A percentile compares a stretch with the other conserved stretches of the same genome.
phyloP scores from a whole-genome alignment of 345 rosid genomes.

The Nephelium lappaceum region DNA sequence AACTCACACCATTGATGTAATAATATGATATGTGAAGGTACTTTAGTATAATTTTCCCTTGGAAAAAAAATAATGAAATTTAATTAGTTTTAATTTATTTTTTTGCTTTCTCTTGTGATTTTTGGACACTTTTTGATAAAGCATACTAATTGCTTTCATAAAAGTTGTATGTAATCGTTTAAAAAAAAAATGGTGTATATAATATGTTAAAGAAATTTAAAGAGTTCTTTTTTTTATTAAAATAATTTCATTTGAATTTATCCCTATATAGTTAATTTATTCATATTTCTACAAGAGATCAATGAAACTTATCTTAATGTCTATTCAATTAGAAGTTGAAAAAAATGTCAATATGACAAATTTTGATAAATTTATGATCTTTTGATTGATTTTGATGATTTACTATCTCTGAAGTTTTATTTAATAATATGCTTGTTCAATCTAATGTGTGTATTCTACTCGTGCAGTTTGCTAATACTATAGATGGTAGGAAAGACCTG shows the following conservation, averaged over 20 bases:
- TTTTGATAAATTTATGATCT: not conserved
- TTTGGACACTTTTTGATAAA: no score
- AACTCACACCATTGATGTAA: no score
- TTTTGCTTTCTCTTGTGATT: not conserved
- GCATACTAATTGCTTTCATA: not conserved
- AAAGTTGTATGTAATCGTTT: not conserved
- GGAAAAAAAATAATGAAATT: not conserved
- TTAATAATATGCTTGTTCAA: not conserved
- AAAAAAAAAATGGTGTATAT: no score
- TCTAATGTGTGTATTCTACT: not conserved
- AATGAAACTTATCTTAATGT: no score
- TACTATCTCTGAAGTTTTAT: not conserved
- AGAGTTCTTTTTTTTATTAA: not conserved
- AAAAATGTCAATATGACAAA: no score
- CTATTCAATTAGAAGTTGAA: not conserved
- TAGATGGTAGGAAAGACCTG: slow-evolving; percentile 19
- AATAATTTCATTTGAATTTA: not conserved
- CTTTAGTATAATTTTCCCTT: no score
- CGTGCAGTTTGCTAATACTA: slow-evolving; percentile 2
- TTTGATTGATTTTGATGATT: not conserved
- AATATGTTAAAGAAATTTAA: not conserved
- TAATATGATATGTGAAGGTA: no score
- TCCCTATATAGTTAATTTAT: no score
- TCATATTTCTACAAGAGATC: no score
- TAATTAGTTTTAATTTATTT: no score